A percentile compares a stretch with the other conserved stretches of the same genome.
These are phyloP conservation scores for Termitomyces heimii DNA, from an alignment of 768 basidiomycete genomes.

Conservation along the genomic window DNA sequence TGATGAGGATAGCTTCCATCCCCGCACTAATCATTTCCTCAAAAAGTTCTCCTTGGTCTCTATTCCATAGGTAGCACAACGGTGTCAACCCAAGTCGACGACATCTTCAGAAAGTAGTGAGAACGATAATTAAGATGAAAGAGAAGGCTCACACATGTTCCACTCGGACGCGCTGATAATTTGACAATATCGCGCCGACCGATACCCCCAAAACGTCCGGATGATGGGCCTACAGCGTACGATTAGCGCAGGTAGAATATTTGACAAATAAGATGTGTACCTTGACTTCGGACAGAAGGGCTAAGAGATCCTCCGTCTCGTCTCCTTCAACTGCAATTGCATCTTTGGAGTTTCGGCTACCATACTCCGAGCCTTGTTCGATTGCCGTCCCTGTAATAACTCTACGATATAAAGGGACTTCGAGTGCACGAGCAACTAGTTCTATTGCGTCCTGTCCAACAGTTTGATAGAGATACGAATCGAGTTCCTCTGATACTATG, in stretches of 20 bases:
- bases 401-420: slow-evolving; percentile 78
- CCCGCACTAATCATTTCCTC: slow-evolving; percentile 79
- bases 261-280: slow-evolving; percentile 30
- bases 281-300: slow-evolving; percentile 69
- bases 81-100: slow-evolving; percentile 73
- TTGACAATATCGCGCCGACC: slow-evolving; percentile 95
- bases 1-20: slow-evolving; percentile 83
- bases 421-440: slow-evolving; percentile 77
- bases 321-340: slow-evolving; percentile 62
- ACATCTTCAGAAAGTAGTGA: slow-evolving; percentile 38
- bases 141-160: slow-evolving; percentile 81
- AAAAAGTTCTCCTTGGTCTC: slow-evolving; percentile 81
- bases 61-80: slow-evolving; percentile 90
- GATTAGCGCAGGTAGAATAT: background rate
- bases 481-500: slow-evolving; percentile 80
- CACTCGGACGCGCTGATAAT: slow-evolving; percentile 93
- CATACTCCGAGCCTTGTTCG: slow-evolving; percentile 83
- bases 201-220: slow-evolving; percentile 85
- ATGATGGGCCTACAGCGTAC: slow-evolving; percentile 48
- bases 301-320: slow-evolving; percentile 92
- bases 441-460: slow-evolving; percentile 94
- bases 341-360: slow-evolving; percentile 46
- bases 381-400: slow-evolving; percentile 79
- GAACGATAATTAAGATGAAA: background rate
- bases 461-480: slow-evolving; percentile 99